A percentile compares a stretch with the other conserved stretches of the same genome.
Conservation (phyloP, 495 filamentous ascomycete genomes). For the Jackrogersella minutella region DNA sequence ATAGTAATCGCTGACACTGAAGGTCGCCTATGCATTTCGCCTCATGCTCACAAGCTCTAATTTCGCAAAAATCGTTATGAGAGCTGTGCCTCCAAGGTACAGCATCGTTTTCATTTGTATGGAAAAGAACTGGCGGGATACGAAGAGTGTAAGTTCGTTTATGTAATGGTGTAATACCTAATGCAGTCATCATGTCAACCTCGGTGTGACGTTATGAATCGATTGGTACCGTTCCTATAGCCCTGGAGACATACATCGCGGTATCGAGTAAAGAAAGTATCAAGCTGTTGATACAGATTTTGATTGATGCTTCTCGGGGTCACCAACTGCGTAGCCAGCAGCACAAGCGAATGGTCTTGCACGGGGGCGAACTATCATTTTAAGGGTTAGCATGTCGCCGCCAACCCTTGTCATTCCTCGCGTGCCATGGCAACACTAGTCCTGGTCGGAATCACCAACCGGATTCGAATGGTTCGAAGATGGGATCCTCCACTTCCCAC, state of each 20-base stretch:
- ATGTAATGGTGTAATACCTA: conserved; percentile 3
- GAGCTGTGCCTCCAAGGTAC: conserved; percentile 10
- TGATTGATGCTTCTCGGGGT: conserved; percentile 15
- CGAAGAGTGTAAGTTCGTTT: neutral
- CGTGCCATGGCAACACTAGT: conserved; percentile 33
- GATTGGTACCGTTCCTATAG: neutral
- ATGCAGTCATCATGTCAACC: conserved; percentile 16
- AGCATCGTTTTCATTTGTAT: neutral
- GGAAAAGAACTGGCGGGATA: neutral
- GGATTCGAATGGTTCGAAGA: conserved; percentile 21
- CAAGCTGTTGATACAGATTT: conserved; percentile 12
- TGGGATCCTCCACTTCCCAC: conserved; percentile 30
- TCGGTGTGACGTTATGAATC: conserved; percentile 11
- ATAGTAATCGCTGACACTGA: neutral
- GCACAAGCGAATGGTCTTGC: too few species aligned
- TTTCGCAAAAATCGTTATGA: neutral
- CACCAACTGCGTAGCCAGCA: neutral
- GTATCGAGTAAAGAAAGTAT: neutral
- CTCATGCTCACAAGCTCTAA: neutral
- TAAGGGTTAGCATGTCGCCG: conserved; percentile 10
- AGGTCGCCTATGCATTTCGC: neutral
- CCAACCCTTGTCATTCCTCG: conserved; percentile 30
- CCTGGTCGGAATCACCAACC: conserved; percentile 33
- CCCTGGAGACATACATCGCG: neutral
- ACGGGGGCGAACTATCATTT: neutral